A percentile compares a stretch with the other conserved stretches of the same genome.
Conservation (phyloP, 2,329 filamentous ascomycete genomes). For the Scorias spongiosa region DNA sequence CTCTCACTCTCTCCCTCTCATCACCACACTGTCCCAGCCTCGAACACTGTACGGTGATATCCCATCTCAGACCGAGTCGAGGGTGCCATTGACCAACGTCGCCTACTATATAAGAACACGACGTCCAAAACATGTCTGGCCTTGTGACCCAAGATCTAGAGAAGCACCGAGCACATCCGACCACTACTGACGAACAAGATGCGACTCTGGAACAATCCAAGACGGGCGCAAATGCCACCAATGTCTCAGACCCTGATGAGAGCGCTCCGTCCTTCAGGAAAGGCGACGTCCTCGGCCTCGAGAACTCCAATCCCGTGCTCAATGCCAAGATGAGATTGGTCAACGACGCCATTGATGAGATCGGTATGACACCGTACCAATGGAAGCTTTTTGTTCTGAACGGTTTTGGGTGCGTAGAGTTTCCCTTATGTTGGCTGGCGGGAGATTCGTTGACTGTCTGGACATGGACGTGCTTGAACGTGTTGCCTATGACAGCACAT, state of each 20-base stretch:
- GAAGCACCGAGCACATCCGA: too few species aligned
- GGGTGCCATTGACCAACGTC: too few species aligned
- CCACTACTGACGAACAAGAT: too few species aligned
- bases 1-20: too few species aligned
- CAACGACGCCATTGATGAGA: constrained; percentile 46
- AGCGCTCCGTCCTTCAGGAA: constrained; percentile 16
- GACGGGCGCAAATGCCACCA: background rate
- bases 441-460: background rate
- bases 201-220: too few species aligned
- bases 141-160: too few species aligned
- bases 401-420: constrained; percentile 37
- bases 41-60: too few species aligned
- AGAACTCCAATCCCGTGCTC: constrained; percentile 46
- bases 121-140: too few species aligned
- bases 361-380: constrained; percentile 39
- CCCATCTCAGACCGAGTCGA: too few species aligned
- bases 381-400: constrained; percentile 46
- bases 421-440: background rate
- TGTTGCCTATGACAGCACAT: too few species aligned
- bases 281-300: constrained; percentile 40
- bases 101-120: too few species aligned
- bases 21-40: too few species aligned
- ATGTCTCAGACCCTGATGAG: background rate
- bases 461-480: background rate
- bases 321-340: constrained; percentile 54